These are phyloP conservation scores for Schizosaccharomyces osmophilus DNA, from an alignment of 805 yeast species.

Conservation along the genomic window DNA sequence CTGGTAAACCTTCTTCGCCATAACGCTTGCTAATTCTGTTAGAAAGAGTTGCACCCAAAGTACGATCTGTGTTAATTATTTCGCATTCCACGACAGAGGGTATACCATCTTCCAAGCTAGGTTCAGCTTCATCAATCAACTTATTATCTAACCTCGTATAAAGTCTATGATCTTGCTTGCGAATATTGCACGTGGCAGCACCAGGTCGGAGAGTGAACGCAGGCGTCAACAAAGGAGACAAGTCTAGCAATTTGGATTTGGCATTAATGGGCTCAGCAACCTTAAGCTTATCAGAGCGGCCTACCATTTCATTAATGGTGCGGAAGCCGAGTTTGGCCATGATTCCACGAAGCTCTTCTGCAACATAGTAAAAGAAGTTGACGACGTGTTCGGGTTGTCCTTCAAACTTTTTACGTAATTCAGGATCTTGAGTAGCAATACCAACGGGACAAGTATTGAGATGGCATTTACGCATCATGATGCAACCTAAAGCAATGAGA, in stretches of 20 bases:
- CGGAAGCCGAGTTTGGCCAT: slow-evolving; percentile 94
- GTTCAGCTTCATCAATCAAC: slow-evolving; percentile 83
- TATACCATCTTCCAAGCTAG: slow-evolving; percentile 84
- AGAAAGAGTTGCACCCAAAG: slow-evolving; percentile 82
- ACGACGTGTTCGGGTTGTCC: slow-evolving; percentile 98
- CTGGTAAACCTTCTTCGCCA: slow-evolving; percentile 84
- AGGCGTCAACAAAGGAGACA: slow-evolving; percentile 85
- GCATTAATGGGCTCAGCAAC: slow-evolving; percentile 68
- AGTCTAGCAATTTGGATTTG: slow-evolving; percentile 74
- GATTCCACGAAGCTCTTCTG: slow-evolving; percentile 71
- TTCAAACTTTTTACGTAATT: slow-evolving; percentile 64
- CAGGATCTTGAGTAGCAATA: slow-evolving; percentile 95
- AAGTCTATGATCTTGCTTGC: slow-evolving; percentile 81
- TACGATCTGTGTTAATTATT: slow-evolving; percentile 87
- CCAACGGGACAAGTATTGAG: slow-evolving; percentile 92
- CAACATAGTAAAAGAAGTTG: slow-evolving; percentile 84
- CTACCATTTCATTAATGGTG: slow-evolving; percentile 92
- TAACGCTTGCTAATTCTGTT: slow-evolving; percentile 80
- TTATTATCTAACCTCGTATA: slow-evolving; percentile 88
- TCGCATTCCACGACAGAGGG: slow-evolving; percentile 87
- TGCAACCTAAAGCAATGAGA: slow-evolving; percentile 89
- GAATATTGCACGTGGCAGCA: slow-evolving; percentile 74
- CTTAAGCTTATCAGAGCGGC: slow-evolving; percentile 72
- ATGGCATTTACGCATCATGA: slow-evolving; percentile 88
- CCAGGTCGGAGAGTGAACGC: slow-evolving; percentile 93